phyloP scores from a whole-genome alignment of 495 filamentous ascomycete genomes.

The Lasiosphaeris hirsuta region DNA sequence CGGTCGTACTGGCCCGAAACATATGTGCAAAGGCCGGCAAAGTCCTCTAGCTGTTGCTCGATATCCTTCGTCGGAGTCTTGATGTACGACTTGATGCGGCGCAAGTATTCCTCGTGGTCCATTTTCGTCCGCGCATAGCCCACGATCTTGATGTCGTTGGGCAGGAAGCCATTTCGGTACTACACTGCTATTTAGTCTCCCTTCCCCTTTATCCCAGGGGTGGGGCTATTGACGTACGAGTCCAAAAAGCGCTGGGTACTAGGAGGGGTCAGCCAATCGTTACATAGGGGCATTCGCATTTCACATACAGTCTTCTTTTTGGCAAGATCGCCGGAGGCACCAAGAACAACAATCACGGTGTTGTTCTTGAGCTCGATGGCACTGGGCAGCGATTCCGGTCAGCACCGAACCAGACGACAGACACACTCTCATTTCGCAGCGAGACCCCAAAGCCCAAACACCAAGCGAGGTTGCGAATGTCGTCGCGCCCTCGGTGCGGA shows the following conservation, averaged over 20 bases:
- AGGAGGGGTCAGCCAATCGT: constrained; percentile 33
- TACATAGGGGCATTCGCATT: constrained; percentile 13
- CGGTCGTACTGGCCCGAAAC: constrained; percentile 96
- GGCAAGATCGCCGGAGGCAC: constrained; percentile 94
- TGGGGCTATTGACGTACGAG: constrained; percentile 63
- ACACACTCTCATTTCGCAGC: too few species aligned
- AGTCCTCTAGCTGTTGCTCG: constrained; percentile 88
- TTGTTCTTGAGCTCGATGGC: constrained; percentile 93
- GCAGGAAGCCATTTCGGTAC: constrained; percentile 98
- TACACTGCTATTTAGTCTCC: constrained; percentile 39
- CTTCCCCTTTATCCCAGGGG: background rate
- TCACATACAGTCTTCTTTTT: constrained; percentile 96
- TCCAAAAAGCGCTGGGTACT: constrained; percentile 98
- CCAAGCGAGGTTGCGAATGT: background rate
- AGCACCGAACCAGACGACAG: background rate
- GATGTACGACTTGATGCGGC: constrained; percentile 94
- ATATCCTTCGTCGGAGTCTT: constrained; percentile 98
- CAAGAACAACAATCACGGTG: constrained; percentile 95
- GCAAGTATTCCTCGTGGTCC: constrained; percentile 93
- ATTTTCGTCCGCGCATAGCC: constrained; percentile 99
- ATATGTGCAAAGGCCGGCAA: constrained; percentile 85
- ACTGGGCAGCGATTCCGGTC: constrained; percentile 21
- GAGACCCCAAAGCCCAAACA: background rate
- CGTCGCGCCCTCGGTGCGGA: constrained; percentile 6
- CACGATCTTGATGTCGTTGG: constrained; percentile 94